Evolutionary conservation across 257 asterid genomes (phyloP).

Genomic region (Plectranthus barbatus): DNA sequence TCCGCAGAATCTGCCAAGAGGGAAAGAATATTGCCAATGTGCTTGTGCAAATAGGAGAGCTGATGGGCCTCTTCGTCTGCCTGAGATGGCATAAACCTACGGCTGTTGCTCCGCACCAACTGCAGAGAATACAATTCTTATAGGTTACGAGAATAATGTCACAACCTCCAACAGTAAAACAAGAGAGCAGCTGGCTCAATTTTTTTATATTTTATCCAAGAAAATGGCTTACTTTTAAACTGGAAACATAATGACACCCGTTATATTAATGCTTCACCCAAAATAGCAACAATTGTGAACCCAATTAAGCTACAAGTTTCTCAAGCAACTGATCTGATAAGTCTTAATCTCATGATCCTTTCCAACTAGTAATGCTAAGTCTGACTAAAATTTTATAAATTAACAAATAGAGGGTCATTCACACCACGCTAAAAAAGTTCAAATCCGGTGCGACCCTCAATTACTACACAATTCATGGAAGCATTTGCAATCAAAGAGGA

Average conservation of each 20-base stretch:
- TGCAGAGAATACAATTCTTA: conserved; percentile 22
- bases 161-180: neutral
- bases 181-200: too few species aligned
- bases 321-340: neutral
- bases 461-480: conserved; percentile 2
- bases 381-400: neutral
- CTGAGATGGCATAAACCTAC: conserved; percentile 88
- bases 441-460: neutral
- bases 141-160: conserved; percentile 1
- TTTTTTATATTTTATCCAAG: too few species aligned
- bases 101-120: conserved; percentile 94
- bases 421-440: conserved; percentile 4
- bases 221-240: neutral
- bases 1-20: conserved; percentile 75
- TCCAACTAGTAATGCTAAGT: neutral
- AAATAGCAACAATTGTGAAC: neutral
- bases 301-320: neutral
- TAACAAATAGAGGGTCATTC: neutral
- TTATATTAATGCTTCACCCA: neutral
- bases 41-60: conserved; percentile 88
- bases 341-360: neutral
- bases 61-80: conserved; percentile 96
- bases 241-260: neutral
- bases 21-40: conserved; percentile 74
- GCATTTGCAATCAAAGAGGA: conserved; percentile 1